Percentiles rank a stretch among this genome's conserved stretches.
phyloP scores from a whole-genome alignment of 805 yeast species.

The Grigorovia jiainica region DNA sequence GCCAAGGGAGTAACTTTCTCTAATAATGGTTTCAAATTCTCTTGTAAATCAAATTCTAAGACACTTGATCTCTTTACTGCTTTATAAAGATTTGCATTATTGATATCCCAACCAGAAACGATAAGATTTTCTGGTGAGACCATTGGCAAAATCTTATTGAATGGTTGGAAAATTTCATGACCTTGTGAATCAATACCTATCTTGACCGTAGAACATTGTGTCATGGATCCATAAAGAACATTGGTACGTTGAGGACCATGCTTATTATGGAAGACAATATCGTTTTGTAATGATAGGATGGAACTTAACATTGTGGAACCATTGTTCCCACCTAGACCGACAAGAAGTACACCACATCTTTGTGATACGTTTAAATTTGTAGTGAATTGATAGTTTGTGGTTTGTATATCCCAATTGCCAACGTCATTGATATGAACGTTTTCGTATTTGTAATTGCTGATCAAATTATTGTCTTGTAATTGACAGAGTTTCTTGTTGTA shows the following conservation, averaged over 20 bases:
- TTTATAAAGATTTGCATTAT: conserved; percentile 53
- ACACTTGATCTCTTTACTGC: conserved; percentile 85
- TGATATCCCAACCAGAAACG: conserved; percentile 93
- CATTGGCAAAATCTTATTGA: conserved; percentile 81
- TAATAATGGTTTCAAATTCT: conserved; percentile 58
- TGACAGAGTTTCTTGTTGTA: conserved; percentile 6
- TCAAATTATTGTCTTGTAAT: conserved; percentile 1
- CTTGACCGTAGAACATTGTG: conserved; percentile 85
- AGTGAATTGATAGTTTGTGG: conserved; percentile 62
- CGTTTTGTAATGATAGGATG: conserved; percentile 72
- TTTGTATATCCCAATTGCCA: not conserved
- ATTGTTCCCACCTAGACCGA: conserved; percentile 94
- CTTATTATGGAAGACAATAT: conserved; percentile 71
- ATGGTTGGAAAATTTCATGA: conserved; percentile 84
- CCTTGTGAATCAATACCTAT: conserved; percentile 78
- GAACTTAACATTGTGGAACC: conserved; percentile 89
- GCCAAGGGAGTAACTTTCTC: conserved; percentile 59
- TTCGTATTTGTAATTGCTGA: conserved; percentile 7
- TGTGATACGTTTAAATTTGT: conserved; percentile 66
- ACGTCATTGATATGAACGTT: conserved; percentile 11
- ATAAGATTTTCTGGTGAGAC: conserved; percentile 84
- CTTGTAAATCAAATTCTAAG: conserved; percentile 75
- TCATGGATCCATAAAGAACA: conserved; percentile 80
- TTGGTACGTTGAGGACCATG: conserved; percentile 66
- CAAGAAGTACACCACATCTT: conserved; percentile 79